Evolutionary conservation across 306 rosid genomes (phyloP), one percentile per base, ranked within the genome.

Genomic region (Oxytropis ochrocephala): DNA sequence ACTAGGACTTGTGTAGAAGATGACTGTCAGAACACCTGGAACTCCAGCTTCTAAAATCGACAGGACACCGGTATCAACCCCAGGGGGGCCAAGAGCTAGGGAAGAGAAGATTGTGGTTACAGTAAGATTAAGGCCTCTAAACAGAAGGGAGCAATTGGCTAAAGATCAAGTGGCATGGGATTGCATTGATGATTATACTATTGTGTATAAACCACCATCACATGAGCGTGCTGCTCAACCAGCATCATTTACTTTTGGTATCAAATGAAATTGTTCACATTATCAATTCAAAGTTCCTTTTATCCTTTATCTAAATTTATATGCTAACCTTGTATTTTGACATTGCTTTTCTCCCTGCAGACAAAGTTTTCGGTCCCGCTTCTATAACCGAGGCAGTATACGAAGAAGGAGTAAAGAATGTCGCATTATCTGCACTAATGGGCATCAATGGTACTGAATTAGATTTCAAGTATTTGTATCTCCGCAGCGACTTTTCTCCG

Each of bases 131-230:
- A 87, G 99, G 70, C 99, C 99, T 43, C 73, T 95, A 21, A 95
- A 83, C 79, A 87, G 84, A 73, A 95, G 85, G 72, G 99, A 95
- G 77, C 99, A 89, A 50, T 73, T 84, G 60, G 96, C 93, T 39
- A 91, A 86, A 70, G 99, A 95, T 54, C 97, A 89, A 68, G 92
- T 91, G 47, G 99, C 97, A 19, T 95, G 99, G 99, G 99, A 95
- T 18, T 95, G 99, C 54, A 10, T 84, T 3, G 92, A 91, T 70
- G 93, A 89, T 36, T 73, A 79, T 73, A 87, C 95, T 0, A 91
- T 95, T 18, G 85, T 89, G 60, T 53, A 80, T 63, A 95, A 89
- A 71, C 91, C 92, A 9, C 88, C 81, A 1, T 4, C 83, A 46
- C 78, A 83, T 19, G 99, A 95, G 30, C 97, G 99, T 27, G 75